Conservation (phyloP, 2,329 filamentous ascomycete genomes). For the Neoarthrinium moseri region DNA sequence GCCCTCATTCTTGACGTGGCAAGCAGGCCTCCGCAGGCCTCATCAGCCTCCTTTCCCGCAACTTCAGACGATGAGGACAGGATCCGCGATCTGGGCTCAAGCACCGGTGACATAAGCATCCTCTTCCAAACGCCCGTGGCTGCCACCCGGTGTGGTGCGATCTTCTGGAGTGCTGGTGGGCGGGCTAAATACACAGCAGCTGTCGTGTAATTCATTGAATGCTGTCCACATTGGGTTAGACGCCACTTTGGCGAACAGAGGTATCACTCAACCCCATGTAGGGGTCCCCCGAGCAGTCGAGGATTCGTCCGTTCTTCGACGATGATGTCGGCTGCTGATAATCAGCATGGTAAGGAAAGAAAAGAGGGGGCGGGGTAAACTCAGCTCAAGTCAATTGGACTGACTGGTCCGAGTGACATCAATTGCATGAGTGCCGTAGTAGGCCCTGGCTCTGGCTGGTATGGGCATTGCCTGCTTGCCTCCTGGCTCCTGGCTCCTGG, state of each 20-base stretch:
- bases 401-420: neutral
- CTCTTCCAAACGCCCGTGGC: slow-evolving; percentile 22
- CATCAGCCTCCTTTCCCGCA: neutral
- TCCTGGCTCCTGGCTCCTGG: too few species aligned
- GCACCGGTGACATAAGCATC: slow-evolving; percentile 21
- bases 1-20: neutral
- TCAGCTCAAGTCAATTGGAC: neutral
- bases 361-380: slow-evolving; percentile 9
- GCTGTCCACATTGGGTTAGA: too few species aligned
- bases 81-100: slow-evolving; percentile 21
- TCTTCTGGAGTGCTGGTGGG: slow-evolving; percentile 19
- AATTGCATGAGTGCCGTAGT: neutral
- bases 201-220: too few species aligned
- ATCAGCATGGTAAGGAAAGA: neutral
- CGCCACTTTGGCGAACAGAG: too few species aligned
- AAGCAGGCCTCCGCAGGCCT: neutral
- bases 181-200: too few species aligned
- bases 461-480: neutral
- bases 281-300: too few species aligned
- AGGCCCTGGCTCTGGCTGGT: slow-evolving; percentile 1
- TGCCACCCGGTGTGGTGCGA: slow-evolving; percentile 22
- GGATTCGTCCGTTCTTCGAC: too few species aligned
- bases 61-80: slow-evolving; percentile 25
- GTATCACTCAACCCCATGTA: too few species aligned
- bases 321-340: slow-evolving; percentile 5